Base-by-base conservation (phyloP, 2,329 filamentous ascomycete species). In the Penicillium verrucosum region DNA sequence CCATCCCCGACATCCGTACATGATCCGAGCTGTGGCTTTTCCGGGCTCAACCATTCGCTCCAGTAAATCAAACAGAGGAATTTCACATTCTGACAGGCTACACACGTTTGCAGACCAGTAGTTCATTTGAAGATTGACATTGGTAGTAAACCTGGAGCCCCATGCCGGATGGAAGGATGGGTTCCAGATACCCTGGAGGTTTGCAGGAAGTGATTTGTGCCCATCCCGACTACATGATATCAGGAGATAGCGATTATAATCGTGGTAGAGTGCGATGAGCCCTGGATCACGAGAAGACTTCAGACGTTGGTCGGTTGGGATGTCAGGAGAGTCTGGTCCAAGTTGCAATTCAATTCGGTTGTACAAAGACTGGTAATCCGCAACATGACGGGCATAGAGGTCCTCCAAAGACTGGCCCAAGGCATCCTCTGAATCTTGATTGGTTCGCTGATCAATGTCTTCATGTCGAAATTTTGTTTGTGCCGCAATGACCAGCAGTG, bases 101-200 rank as follows among this genome's bases (percentile, higher is more conserved):
- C 81, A 82, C 51, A 82, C 76, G 34, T 84, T 81, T 2, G 78
- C 77, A 1, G 71, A 72, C 82, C 83, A 86, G 60, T 85, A 80
- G 58, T 85, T 85, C 83, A 85, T 85, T 61, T 86, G 81, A 0
- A 85, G 58, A 56, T 86, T 86, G 63, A 86, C 83, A 58, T 86
- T 82, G 41, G 78, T 74, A 43, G 84, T 82, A 55, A 84, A 86
- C 60, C 85, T 82, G 4, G 73, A 78, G 11, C 78, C 77, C 83
- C 83, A 84, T 1, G 79, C 77, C 2, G 77, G 72, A 2, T 65
- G 63, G 3, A 81, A 68, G 0, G 75, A 72, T 46, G 81, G 77
- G 9, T 78, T 79, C 84, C 83, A 86, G 21, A 77, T 76, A 0
- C 83, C 83, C 65, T 84, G 81, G 0, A 86, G 73, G 55, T 85